Conservation (phyloP, 768 basidiomycete species). For the Naganishia antarctica region DNA sequence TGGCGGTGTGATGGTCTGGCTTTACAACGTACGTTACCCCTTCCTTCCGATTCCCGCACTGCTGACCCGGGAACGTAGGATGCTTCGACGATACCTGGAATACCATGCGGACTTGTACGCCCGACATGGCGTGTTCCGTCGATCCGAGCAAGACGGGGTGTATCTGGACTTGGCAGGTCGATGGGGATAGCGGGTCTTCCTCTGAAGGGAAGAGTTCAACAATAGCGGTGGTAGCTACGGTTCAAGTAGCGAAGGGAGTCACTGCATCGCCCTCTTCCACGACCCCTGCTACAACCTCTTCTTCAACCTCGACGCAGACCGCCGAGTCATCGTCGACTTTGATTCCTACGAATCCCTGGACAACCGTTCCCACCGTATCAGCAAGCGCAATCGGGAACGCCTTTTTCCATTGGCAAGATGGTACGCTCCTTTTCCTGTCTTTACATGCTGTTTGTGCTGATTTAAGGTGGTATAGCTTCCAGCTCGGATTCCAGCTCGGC, state of each 20-base stretch:
- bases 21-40: constrained; percentile 25
- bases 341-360: constrained; percentile 5
- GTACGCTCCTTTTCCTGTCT: not conserved
- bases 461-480: not conserved
- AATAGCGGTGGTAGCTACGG: not conserved
- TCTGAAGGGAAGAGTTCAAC: not conserved
- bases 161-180: constrained; percentile 24
- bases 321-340: not conserved
- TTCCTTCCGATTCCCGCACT: not conserved
- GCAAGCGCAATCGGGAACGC: not conserved
- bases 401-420: constrained; percentile 13
- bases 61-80: not conserved
- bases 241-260: too few relatives aligned
- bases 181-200: not conserved
- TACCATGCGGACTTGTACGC: constrained; percentile 18
- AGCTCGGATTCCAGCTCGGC: not conserved
- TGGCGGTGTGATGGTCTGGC: constrained; percentile 25
- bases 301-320: not conserved
- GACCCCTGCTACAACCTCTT: not conserved
- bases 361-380: not conserved
- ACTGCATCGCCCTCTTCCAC: not conserved
- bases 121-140: constrained; percentile 11
- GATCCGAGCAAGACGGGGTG: constrained; percentile 21
- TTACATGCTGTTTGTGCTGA: not conserved
- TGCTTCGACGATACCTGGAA: constrained; percentile 21